Evolutionary conservation across 106 monocot species (phyloP), one percentile per base, ranked within the genome.

Genomic region (Posidonia australis): DNA sequence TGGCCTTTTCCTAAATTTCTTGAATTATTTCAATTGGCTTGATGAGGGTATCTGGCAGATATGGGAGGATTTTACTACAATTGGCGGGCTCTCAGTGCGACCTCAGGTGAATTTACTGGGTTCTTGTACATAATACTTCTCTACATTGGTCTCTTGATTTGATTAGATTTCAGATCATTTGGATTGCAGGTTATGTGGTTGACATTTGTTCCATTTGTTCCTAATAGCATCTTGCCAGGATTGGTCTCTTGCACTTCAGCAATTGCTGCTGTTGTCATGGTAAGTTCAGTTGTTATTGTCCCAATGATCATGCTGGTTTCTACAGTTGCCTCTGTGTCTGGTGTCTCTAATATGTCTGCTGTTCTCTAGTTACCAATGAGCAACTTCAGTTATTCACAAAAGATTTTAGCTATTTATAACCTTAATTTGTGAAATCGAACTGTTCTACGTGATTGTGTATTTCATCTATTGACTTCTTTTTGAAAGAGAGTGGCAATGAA

Each of bases 111-210:
- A 3, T 23, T 21, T 10, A 2, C 10, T 2, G 21, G 19, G n/a
- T n/a, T 21, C n/a, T 10, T 48, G 4, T 2, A 10, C 23, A 19
- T 24, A 53, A 53, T 53, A 21, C 23, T 19, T 23, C 1, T 21
- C 18, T 9, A 21, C 10, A 21, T 53, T 53, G 10, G 10, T 10
- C 23, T 21, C 10, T 53, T 23, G 12, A 21, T 21, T 10, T 53
- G 53, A 23, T 53, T 10, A 53, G 23, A 9, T 0, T n/a, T 36
- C 36, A 53, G 19, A 53, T 20, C 10, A 53, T 20, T 53, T 24
- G n/a, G 11, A n/a, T 51, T 86, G 81, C 76, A 94, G 93, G 90
- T 90, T 13, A 96, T 96, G 87, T 87, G 96, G 96, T 98, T 87
- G 9, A 98, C 96, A 19, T 98, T 98, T 75, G 82, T 98, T 32